Evolutionary conservation across 139 green algal genomes (phyloP).

Genomic region (Chlamydomonas eustigma): DNA sequence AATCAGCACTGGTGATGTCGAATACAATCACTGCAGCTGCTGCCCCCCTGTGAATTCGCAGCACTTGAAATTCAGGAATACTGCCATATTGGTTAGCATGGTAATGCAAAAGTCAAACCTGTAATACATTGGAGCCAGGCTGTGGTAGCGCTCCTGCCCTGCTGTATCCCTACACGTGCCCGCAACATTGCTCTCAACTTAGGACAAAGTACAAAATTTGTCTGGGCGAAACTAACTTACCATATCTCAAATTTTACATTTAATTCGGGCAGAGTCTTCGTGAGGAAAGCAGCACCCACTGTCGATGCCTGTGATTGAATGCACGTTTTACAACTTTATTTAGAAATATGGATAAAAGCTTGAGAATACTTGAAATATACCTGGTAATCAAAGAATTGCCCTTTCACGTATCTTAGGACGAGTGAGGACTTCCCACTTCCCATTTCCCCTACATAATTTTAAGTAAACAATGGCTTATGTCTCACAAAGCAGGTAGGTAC

Average conservation of each 20-base stretch:
- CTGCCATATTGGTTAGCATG: too few species aligned
- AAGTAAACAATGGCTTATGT: too few species aligned
- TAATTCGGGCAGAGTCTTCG: constrained; percentile 93
- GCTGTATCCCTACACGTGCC: constrained; percentile 80
- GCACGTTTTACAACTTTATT: too few species aligned
- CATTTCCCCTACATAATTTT: constrained; percentile 98
- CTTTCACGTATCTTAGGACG: constrained; percentile 94
- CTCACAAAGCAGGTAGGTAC: too few species aligned
- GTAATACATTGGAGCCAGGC: constrained; percentile 99
- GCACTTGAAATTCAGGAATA: too few species aligned
- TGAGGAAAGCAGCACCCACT: constrained; percentile 97
- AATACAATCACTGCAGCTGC: constrained; percentile 88
- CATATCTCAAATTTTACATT: constrained; percentile 99
- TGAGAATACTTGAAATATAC: constrained; percentile 43
- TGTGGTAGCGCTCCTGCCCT: constrained; percentile 97
- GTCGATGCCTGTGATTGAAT: constrained; percentile 86
- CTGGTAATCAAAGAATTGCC: constrained; percentile 98
- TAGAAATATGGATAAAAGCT: too few species aligned
- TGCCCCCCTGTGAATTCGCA: constrained; percentile 59
- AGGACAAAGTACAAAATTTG: background rate
- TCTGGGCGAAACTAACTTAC: constrained; percentile 31
- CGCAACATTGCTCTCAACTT: background rate
- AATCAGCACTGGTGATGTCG: constrained; percentile 66
- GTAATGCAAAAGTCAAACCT: too few species aligned
- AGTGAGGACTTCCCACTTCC: constrained; percentile 91